Percentiles rank a stretch among this genome's conserved stretches.
These are phyloP conservation scores for Cylindrotheca fusiformis DNA, from an alignment of 108 stramenopile genomes.

Conservation along the genomic window DNA sequence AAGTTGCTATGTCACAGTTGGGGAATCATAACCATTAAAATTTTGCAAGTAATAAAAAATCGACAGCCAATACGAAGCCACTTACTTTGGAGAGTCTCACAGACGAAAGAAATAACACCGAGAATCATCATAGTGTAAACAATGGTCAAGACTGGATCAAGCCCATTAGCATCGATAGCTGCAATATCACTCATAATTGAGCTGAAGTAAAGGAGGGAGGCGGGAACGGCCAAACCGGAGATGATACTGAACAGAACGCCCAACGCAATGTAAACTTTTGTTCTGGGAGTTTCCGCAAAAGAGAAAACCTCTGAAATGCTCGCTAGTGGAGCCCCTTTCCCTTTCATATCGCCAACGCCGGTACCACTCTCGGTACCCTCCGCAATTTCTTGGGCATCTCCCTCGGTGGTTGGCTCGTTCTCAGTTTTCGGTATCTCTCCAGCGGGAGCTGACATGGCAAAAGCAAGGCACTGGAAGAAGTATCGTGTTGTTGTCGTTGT, in stretches of 20 bases:
- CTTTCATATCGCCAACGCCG: too few relatives aligned
- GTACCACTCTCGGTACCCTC: too few relatives aligned
- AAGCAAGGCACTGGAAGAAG: too few relatives aligned
- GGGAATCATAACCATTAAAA: too few relatives aligned
- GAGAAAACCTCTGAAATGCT: constrained; percentile 24
- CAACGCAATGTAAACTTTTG: constrained; percentile 6
- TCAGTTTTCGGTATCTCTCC: too few relatives aligned
- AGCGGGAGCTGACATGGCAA: too few relatives aligned
- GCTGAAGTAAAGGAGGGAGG: constrained; percentile 45
- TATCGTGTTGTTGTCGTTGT: too few relatives aligned
- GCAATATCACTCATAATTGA: constrained; percentile 43
- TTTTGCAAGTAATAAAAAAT: neutral
- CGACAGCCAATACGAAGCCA: neutral
- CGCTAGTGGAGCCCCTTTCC: constrained; percentile 13
- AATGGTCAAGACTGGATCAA: constrained; percentile 27
- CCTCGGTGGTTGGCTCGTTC: too few relatives aligned
- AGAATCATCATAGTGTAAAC: constrained; percentile 45
- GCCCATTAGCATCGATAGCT: constrained; percentile 23
- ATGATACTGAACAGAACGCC: constrained; percentile 6
- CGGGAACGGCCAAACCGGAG: constrained; percentile 9
- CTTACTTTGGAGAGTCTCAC: constrained; percentile 34
- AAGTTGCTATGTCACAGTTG: constrained; percentile 11
- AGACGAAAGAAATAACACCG: constrained; percentile 34
- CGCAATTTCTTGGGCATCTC: too few relatives aligned
- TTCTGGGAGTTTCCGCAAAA: constrained; percentile 10